A percentile compares a stretch with the other conserved stretches of the same genome.
Evolutionary conservation across 73 alveolate genomes (phyloP).

Genomic region (Tetrahymena elliotti): DNA sequence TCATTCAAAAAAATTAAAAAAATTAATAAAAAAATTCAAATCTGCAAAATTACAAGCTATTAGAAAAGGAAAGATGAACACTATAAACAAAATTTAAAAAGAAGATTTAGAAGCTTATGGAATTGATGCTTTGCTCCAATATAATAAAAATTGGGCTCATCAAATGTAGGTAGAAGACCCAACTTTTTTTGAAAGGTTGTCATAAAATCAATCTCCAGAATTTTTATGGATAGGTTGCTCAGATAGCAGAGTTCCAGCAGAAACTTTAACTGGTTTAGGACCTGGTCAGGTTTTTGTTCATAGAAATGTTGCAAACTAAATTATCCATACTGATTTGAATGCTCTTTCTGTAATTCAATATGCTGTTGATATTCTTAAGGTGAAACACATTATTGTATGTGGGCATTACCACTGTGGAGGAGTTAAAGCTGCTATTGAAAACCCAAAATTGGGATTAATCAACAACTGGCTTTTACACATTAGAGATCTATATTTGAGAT

Average conservation of each 20-base stretch:
- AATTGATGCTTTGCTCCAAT: background rate
- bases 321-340: constrained; percentile 33
- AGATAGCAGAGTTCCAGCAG: constrained; percentile 43
- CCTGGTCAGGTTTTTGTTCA: constrained; percentile 40
- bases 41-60: too few species aligned
- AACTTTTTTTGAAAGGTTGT: background rate
- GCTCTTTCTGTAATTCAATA: constrained; percentile 21
- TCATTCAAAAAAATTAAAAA: too few species aligned
- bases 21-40: too few species aligned
- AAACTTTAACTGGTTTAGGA: constrained; percentile 23
- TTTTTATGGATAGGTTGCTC: constrained; percentile 36
- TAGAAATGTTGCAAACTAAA: constrained; percentile 28
- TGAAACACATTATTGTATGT: constrained; percentile 13
- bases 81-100: background rate
- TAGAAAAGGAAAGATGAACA: background rate
- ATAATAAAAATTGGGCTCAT: constrained; percentile 11
- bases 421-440: constrained; percentile 29
- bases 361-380: constrained; percentile 30
- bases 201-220: constrained; percentile 12
- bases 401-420: constrained; percentile 44
- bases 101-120: background rate
- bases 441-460: background rate
- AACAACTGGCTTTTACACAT: background rate
- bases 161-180: background rate
- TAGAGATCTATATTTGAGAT: background rate